Evolutionary conservation across 805 yeast species (phyloP).

Genomic region (Cyberlindnera maritima): DNA sequence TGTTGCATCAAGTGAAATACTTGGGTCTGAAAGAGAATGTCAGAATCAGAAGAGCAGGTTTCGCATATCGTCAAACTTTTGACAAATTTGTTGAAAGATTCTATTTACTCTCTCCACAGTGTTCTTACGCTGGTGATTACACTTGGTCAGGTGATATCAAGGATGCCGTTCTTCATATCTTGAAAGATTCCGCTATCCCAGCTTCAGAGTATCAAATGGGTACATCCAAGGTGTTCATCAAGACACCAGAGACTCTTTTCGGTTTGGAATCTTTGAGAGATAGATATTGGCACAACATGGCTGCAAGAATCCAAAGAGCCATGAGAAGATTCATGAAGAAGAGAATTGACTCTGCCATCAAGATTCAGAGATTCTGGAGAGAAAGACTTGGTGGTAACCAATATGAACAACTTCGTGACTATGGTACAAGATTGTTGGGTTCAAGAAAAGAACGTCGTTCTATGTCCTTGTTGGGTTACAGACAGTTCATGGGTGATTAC

Average conservation of each 20-base stretch:
- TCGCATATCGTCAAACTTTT: slow-evolving; percentile 95
- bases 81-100: slow-evolving; percentile 95
- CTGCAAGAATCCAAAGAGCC: slow-evolving; percentile 95
- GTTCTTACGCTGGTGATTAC: slow-evolving; percentile 88
- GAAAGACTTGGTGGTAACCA: slow-evolving; percentile 77
- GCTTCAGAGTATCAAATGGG: slow-evolving; percentile 85
- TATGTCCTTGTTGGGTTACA: slow-evolving; percentile 79
- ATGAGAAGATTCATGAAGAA: slow-evolving; percentile 83
- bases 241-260: slow-evolving; percentile 94
- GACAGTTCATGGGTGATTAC: slow-evolving; percentile 95
- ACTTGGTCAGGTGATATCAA: slow-evolving; percentile 61
- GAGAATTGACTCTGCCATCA: slow-evolving; percentile 82
- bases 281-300: slow-evolving; percentile 97
- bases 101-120: slow-evolving; percentile 78
- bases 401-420: slow-evolving; percentile 80
- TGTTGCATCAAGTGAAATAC: slow-evolving; percentile 92
- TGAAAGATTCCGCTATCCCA: slow-evolving; percentile 68
- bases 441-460: slow-evolving; percentile 87
- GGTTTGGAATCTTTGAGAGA: slow-evolving; percentile 96
- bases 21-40: slow-evolving; percentile 96
- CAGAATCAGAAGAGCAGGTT: slow-evolving; percentile 96
- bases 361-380: slow-evolving; percentile 81
- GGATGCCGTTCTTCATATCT: slow-evolving; percentile 51
- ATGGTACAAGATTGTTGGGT: slow-evolving; percentile 67
- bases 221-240: slow-evolving; percentile 86